Evolutionary conservation across 2,329 filamentous ascomycete genomes (phyloP).

Genomic region (Botrytis aclada): DNA sequence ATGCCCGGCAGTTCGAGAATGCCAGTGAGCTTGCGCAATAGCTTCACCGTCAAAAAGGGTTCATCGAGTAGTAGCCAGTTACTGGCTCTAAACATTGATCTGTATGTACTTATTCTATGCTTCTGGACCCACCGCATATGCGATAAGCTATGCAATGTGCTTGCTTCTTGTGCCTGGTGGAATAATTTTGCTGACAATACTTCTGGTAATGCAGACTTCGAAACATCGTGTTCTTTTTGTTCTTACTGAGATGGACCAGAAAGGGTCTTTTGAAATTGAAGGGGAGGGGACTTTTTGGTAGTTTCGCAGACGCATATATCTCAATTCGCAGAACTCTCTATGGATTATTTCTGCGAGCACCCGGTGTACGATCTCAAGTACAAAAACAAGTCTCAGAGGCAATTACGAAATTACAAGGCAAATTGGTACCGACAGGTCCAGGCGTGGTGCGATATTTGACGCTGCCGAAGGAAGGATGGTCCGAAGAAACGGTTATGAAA

Average conservation of each 20-base stretch:
- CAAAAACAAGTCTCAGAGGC: slow-evolving; percentile 79
- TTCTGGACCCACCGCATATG: slow-evolving; percentile 6
- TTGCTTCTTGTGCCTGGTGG: slow-evolving; percentile 1
- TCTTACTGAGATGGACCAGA: slow-evolving; percentile 78
- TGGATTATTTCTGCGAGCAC: slow-evolving; percentile 79
- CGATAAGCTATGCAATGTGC: slow-evolving; percentile 13
- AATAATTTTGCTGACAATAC: not conserved
- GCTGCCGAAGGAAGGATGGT: slow-evolving; percentile 82
- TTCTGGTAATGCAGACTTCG: slow-evolving; percentile 57
- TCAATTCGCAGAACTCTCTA: slow-evolving; percentile 72
- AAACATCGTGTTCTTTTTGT: slow-evolving; percentile 85
- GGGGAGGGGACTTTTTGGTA: slow-evolving; percentile 82
- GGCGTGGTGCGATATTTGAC: slow-evolving; percentile 69
- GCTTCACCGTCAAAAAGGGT: slow-evolving; percentile 59
- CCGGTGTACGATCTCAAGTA: slow-evolving; percentile 82
- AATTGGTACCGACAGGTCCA: slow-evolving; percentile 72
- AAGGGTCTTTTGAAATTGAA: slow-evolving; percentile 80
- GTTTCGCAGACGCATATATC: slow-evolving; percentile 69
- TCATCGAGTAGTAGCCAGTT: slow-evolving; percentile 52
- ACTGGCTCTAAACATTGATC: slow-evolving; percentile 62
- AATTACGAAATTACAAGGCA: slow-evolving; percentile 75
- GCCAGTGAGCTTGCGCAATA: slow-evolving; percentile 67
- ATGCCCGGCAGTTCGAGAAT: slow-evolving; percentile 69
- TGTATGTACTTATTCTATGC: slow-evolving; percentile 51
- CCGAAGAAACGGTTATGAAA: slow-evolving; percentile 70